Evolutionary conservation across 2,329 filamentous ascomycete species (phyloP).

Genomic region (Neonectria sp.): DNA sequence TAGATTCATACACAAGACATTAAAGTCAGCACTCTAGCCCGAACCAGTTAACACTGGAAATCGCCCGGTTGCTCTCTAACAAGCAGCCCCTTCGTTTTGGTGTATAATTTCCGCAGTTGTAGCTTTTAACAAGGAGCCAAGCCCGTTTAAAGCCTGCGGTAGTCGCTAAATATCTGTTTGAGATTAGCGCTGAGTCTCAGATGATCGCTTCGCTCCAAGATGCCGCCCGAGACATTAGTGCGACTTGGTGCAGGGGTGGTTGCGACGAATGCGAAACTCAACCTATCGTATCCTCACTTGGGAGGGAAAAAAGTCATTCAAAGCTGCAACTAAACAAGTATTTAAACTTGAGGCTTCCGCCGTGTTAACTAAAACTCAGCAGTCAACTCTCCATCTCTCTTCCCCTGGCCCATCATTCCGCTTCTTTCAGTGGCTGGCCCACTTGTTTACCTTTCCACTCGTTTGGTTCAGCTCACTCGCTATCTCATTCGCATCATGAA

Average conservation of each 20-base stretch:
- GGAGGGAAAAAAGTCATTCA: not conserved
- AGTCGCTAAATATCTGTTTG: conserved; percentile 7
- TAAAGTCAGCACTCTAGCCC: too few species aligned
- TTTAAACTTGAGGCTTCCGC: not conserved
- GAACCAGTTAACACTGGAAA: too few species aligned
- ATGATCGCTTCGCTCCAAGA: conserved; percentile 30
- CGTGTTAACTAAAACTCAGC: not conserved
- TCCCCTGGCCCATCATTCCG: not conserved
- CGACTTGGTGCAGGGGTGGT: conserved; percentile 20
- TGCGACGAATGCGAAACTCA: conserved; percentile 31
- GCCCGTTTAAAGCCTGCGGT: not conserved
- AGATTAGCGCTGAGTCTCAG: conserved; percentile 31
- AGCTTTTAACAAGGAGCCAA: too few species aligned
- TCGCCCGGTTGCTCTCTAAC: too few species aligned
- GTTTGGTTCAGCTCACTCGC: not conserved
- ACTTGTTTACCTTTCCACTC: conserved; percentile 9
- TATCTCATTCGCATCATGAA: conserved; percentile 21
- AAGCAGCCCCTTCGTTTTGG: too few species aligned
- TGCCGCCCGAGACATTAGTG: conserved; percentile 21
- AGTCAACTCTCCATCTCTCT: not conserved
- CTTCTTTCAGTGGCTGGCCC: conserved; percentile 28
- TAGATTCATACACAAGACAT: too few species aligned
- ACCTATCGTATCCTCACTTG: conserved; percentile 1
- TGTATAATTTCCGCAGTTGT: too few species aligned
- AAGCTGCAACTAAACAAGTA: not conserved